Conservation (phyloP, 2,329 filamentous ascomycete genomes). For the Pseudogymnoascus sp. region DNA sequence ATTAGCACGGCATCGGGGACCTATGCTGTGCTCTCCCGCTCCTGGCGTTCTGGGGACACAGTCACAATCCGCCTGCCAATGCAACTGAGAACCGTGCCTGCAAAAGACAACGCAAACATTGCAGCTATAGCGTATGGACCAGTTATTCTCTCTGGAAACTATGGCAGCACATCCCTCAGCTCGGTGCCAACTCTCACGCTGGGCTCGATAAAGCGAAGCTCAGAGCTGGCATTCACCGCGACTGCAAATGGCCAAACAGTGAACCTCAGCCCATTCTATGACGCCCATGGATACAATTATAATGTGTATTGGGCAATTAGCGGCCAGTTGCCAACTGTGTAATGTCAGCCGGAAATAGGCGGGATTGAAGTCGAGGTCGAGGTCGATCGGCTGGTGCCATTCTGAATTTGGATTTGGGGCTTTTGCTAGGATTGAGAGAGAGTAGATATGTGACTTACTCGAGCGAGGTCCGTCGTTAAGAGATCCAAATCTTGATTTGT, state of each 20-base stretch:
- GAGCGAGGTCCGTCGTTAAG: no score
- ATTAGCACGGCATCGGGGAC: conserved; percentile 35
- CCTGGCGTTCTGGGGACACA: conserved; percentile 37
- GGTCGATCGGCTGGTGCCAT: neutral
- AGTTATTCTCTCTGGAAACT: conserved; percentile 38
- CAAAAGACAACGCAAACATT: conserved; percentile 39
- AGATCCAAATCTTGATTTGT: no score
- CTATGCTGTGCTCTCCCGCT: conserved; percentile 21
- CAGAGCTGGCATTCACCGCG: neutral
- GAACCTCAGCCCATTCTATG: neutral
- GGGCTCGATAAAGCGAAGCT: neutral
- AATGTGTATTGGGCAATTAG: neutral
- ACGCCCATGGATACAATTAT: neutral
- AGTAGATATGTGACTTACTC: neutral
- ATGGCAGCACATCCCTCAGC: conserved; percentile 18
- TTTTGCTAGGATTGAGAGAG: neutral
- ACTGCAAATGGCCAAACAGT: neutral
- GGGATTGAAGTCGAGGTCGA: neutral
- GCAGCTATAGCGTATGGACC: conserved; percentile 42
- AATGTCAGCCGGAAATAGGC: neutral
- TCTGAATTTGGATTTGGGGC: neutral
- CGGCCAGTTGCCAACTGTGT: neutral
- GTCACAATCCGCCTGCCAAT: conserved; percentile 40
- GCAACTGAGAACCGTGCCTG: conserved; percentile 34
- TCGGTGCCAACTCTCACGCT: neutral